A percentile compares a stretch with the other conserved stretches of the same genome.
These are phyloP conservation scores for Brassica balearica DNA, from an alignment of 441 rosid genomes.

Conservation along the genomic window DNA sequence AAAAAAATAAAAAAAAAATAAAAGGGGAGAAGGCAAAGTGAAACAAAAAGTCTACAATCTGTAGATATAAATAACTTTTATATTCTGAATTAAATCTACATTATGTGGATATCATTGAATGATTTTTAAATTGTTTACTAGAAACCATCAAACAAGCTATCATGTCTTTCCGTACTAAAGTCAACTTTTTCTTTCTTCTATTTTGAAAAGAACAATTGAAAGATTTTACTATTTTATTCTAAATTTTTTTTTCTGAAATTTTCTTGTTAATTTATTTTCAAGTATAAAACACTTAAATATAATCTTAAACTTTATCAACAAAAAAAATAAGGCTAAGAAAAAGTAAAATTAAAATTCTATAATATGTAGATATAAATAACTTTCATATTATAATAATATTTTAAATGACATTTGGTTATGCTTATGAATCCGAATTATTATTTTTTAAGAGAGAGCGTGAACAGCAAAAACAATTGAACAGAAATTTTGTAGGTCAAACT, in stretches of 20 bases:
- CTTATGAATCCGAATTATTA: background rate
- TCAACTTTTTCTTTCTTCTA: background rate
- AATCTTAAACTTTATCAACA: background rate
- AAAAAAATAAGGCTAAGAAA: background rate
- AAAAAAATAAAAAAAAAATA: too few species aligned
- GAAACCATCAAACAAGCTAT: background rate
- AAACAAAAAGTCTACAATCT: too few species aligned
- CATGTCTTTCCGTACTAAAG: conserved; percentile 7
- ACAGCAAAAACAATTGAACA: background rate
- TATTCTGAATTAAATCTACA: background rate
- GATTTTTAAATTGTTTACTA: too few species aligned
- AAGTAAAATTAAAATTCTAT: background rate
- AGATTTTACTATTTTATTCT: background rate
- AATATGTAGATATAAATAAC: background rate
- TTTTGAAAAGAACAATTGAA: too few species aligned
- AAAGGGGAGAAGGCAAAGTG: too few species aligned
- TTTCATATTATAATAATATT: background rate
- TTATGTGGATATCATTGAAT: background rate
- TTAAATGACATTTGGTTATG: background rate
- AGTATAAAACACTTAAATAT: background rate
- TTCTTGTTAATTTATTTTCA: background rate
- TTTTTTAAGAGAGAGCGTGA: background rate
- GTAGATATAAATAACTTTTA: too few species aligned
- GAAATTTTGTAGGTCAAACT: background rate
- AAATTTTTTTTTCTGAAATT: background rate